Conservation (phyloP, 2,329 filamentous ascomycete species). For the Microsporum ferrugineum region DNA sequence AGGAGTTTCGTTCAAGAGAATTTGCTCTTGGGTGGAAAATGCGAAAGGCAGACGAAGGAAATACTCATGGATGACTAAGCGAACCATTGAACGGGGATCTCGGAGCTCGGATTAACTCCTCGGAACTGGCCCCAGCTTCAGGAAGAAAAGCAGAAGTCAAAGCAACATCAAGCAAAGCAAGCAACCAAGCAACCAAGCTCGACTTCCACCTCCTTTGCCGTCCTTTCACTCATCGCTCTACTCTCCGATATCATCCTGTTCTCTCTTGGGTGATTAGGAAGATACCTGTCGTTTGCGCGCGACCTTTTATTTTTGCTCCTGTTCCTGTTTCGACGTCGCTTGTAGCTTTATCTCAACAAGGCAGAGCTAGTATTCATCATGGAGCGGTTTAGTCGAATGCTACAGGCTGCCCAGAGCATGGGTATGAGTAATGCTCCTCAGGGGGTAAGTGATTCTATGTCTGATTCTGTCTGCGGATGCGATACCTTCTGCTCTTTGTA, state of each 20-base stretch:
- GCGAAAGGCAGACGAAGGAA: neutral
- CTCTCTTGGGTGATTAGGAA: neutral
- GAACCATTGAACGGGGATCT: neutral
- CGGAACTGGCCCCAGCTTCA: neutral
- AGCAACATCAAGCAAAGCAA: neutral
- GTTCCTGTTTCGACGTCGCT: neutral
- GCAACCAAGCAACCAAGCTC: neutral
- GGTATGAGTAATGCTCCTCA: slow-evolving; percentile 32
- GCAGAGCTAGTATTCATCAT: slow-evolving; percentile 39
- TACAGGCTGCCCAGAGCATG: slow-evolving; percentile 59
- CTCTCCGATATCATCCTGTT: neutral
- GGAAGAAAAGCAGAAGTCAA: neutral
- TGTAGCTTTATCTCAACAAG: neutral
- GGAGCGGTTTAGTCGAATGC: slow-evolving; percentile 86
- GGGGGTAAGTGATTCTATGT: slow-evolving; percentile 25
- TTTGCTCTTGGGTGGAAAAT: neutral
- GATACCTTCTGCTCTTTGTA: neutral
- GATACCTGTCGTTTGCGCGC: neutral
- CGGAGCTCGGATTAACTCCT: neutral
- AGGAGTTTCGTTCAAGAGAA: neutral
- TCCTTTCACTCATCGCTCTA: neutral
- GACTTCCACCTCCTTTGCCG: neutral
- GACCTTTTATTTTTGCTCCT: neutral
- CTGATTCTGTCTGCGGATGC: neutral
- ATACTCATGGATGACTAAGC: neutral